Base-by-base conservation (phyloP, 352 stramenopile species). In the Pythium aquatile region DNA sequence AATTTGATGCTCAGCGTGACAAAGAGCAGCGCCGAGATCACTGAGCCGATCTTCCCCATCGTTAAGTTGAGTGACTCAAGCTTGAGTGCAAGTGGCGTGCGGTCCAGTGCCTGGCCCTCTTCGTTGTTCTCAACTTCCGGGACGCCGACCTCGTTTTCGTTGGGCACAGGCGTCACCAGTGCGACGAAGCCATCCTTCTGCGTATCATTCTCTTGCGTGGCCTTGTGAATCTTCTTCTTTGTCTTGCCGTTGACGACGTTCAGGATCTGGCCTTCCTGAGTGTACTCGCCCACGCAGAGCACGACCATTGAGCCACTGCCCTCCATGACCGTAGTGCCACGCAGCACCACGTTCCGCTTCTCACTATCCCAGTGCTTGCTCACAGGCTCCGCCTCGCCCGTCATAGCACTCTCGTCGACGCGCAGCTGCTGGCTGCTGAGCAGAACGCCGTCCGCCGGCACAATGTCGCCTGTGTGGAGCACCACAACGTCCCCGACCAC, bases 201-300 rank as follows among this genome's bases (percentile, higher is more conserved):
- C 37, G 61, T 28, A 26, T 28, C 14, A 1, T 20, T 56, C 20
- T n/a, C 14, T 16, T 13, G 7, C 9, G 5, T 26, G 39, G 51
- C n/a, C 42, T 55, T 70, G 42, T 28, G 16, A 8, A 16, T 30
- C 24, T 29, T 44, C 35, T 55, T 26, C 33, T 65, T 70, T 4
- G 37, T 28, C 20, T 47, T 53, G 28, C 66, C 63, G 30, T 69
- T 40, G 46, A 80, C 78, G 16, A 97, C 68, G 42, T 78, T 81
- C 61, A 77, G 78, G 47, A 93, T 91, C 61, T 96, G 93, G 8
- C 87, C 81, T 39, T 89, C 87, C 71, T 97, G 86, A 8, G 77
- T 91, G 61, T 96, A 72, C 29, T 84, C 80, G n/a, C 92, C 91
- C 14, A 98, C 91, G 14, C 83, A 87, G 24, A 93, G 78, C 47